Conservation (phyloP, 495 filamentous ascomycete species). For the Thermochaetoides thermophila region DNA sequence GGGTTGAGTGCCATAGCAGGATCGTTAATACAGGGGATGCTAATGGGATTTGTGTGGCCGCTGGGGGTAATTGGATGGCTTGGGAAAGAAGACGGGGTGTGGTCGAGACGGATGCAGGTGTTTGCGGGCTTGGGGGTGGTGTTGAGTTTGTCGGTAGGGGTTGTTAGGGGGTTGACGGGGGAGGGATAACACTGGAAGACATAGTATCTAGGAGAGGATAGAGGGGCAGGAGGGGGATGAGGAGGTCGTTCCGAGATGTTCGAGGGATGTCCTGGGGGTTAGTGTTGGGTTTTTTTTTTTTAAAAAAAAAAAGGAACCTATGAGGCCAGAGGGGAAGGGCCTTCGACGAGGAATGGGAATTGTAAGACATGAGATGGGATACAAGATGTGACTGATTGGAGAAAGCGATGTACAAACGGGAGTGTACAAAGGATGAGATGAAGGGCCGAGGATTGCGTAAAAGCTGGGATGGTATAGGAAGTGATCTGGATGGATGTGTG, state of each 20-base stretch:
- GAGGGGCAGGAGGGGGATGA: background rate
- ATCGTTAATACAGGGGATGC: slow-evolving; percentile 73
- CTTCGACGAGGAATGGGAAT: too few species aligned
- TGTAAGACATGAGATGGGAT: too few species aligned
- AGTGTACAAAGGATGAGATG: too few species aligned
- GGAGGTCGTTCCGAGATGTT: too few species aligned
- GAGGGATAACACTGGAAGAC: slow-evolving; percentile 2
- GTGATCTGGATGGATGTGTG: too few species aligned
- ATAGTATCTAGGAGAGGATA: background rate
- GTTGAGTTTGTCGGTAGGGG: slow-evolving; percentile 26
- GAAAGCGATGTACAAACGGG: too few species aligned
- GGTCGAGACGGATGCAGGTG: slow-evolving; percentile 64
- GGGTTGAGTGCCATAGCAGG: slow-evolving; percentile 42
- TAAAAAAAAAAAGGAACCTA: too few species aligned
- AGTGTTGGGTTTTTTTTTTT: background rate
- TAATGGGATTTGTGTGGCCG: slow-evolving; percentile 92
- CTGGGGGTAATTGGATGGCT: slow-evolving; percentile 73
- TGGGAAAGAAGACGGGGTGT: slow-evolving; percentile 76
- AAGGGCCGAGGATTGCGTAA: too few species aligned
- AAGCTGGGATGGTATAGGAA: too few species aligned
- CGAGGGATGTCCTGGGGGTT: too few species aligned
- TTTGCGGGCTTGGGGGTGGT: slow-evolving; percentile 72
- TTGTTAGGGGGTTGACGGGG: slow-evolving; percentile 25
- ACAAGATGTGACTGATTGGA: too few species aligned
- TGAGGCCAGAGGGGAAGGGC: too few species aligned